These are phyloP conservation scores for Solanum hybrid DNA, from an alignment of 305 asterid genomes.

Conservation along the genomic window DNA sequence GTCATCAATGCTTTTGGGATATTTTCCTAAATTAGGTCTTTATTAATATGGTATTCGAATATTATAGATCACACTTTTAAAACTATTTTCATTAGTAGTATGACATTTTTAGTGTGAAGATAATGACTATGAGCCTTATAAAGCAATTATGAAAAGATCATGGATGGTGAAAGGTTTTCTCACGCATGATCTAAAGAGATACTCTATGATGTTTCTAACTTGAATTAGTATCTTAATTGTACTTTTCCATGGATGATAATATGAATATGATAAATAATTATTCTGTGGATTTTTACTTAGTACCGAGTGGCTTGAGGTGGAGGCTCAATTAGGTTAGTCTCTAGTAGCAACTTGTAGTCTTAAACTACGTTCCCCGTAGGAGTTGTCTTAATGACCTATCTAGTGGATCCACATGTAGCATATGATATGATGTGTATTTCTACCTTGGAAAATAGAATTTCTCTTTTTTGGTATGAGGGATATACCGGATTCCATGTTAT, in stretches of 20 bases:
- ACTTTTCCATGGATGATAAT: not conserved
- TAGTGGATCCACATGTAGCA: not conserved
- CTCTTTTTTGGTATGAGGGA: not conserved
- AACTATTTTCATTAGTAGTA: not conserved
- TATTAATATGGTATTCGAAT: not conserved
- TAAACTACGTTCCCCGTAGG: not conserved
- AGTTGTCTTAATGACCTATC: not conserved
- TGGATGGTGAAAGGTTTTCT: not conserved
- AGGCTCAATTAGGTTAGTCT: not conserved
- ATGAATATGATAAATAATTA: too few relatives aligned
- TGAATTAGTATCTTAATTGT: not conserved
- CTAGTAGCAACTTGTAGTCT: not conserved
- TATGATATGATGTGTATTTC: not conserved
- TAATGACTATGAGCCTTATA: not conserved
- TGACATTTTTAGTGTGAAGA: not conserved
- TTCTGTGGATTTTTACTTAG: not conserved
- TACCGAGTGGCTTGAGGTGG: not conserved
- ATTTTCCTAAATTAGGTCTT: too few relatives aligned
- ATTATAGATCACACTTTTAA: not conserved
- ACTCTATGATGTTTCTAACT: not conserved
- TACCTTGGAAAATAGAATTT: not conserved
- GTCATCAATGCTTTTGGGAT: too few relatives aligned
- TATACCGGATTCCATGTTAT: too few relatives aligned
- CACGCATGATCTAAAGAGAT: not conserved
- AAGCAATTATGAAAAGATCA: too few relatives aligned